These are phyloP conservation scores for Schizothecium vesticola DNA, from an alignment of 495 filamentous ascomycete genomes.

Conservation along the genomic window DNA sequence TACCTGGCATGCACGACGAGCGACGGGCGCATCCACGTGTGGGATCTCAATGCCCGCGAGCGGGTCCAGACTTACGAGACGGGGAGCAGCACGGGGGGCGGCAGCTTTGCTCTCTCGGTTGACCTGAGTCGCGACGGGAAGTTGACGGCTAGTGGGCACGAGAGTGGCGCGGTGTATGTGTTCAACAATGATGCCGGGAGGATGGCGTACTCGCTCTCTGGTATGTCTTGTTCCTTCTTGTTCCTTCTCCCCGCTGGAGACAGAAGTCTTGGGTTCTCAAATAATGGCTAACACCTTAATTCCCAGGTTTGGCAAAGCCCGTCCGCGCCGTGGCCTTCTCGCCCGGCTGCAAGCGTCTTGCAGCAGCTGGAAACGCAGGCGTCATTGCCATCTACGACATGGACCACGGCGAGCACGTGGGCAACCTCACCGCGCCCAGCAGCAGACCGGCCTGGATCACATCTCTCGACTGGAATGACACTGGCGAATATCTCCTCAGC, in stretches of 20 bases:
- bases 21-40: slow-evolving; percentile 82
- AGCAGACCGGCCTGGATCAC: slow-evolving; percentile 76
- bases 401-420: slow-evolving; percentile 84
- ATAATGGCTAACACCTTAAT: neutral
- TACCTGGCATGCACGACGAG: slow-evolving; percentile 77
- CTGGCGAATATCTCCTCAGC: slow-evolving; percentile 88
- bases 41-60: slow-evolving; percentile 54
- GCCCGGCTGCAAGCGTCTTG: slow-evolving; percentile 74
- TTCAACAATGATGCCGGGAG: slow-evolving; percentile 87
- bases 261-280: neutral
- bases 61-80: slow-evolving; percentile 80
- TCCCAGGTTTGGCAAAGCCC: slow-evolving; percentile 74
- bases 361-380: slow-evolving; percentile 85
- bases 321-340: slow-evolving; percentile 82
- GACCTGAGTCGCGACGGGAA: slow-evolving; percentile 73
- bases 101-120: slow-evolving; percentile 75
- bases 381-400: slow-evolving; percentile 91
- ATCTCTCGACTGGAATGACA: slow-evolving; percentile 84
- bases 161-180: slow-evolving; percentile 89
- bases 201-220: slow-evolving; percentile 77
- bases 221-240: slow-evolving; percentile 42
- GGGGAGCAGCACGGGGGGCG: slow-evolving; percentile 56
- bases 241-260: neutral
- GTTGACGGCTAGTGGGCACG: slow-evolving; percentile 85
- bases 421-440: slow-evolving; percentile 59